Evolutionary conservation across 331 rosid genomes (phyloP).

Genomic region (Erythrophleum ivorense): DNA sequence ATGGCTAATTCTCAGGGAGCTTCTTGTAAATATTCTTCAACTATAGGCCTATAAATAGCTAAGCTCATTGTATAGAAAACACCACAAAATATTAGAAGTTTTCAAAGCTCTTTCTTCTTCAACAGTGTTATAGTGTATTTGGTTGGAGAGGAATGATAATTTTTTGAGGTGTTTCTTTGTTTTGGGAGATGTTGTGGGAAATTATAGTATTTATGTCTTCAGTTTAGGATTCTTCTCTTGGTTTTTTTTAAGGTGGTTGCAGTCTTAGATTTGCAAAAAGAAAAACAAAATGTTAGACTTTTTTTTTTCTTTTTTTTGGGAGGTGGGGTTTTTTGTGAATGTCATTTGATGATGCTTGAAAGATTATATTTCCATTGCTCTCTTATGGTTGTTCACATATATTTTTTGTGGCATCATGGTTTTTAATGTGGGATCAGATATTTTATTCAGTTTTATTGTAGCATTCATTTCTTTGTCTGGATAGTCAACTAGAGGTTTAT

Average conservation of each 20-base stretch:
- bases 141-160: background rate
- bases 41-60: too few relatives aligned
- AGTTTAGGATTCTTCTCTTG: background rate
- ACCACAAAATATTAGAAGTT: too few relatives aligned
- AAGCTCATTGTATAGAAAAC: too few relatives aligned
- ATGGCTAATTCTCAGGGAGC: too few relatives aligned
- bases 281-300: background rate
- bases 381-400: background rate
- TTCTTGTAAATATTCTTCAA: too few relatives aligned
- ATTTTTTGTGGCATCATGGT: background rate
- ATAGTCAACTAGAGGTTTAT: too few relatives aligned
- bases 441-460: too few relatives aligned
- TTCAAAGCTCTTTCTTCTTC: too few relatives aligned
- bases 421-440: too few relatives aligned
- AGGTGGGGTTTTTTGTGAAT: background rate
- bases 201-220: background rate
- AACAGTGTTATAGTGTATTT: too few relatives aligned
- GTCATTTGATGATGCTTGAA: conserved; percentile 19
- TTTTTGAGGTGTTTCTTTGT: background rate
- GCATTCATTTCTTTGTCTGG: too few relatives aligned
- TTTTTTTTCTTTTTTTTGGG: background rate
- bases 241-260: background rate
- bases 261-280: background rate
- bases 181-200: background rate
- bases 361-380: background rate